Conservation (phyloP, 1,139 yeast species). For the Saccharomycopsis hybrid region DNA sequence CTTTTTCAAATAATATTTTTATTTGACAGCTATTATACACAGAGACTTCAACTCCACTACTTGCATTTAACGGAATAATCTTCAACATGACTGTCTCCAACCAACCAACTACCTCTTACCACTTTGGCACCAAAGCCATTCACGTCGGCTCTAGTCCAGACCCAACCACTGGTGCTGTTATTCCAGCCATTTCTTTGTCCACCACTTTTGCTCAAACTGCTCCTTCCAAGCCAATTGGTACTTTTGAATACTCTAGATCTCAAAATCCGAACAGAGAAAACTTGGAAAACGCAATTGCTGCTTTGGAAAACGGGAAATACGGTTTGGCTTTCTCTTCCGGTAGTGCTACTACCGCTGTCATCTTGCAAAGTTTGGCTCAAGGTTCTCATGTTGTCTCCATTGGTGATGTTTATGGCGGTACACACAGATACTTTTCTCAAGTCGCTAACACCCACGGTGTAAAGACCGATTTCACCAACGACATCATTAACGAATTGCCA, state of each 20-base stretch:
- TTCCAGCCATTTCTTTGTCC: constrained; percentile 76
- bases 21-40: too few relatives aligned
- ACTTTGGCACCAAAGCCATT: constrained; percentile 74
- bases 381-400: constrained; percentile 74
- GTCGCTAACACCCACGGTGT: constrained; percentile 82
- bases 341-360: constrained; percentile 77
- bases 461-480: constrained; percentile 58
- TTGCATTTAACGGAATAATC: too few relatives aligned
- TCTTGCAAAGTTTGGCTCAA: constrained; percentile 66
- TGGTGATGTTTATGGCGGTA: constrained; percentile 91
- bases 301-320: constrained; percentile 69
- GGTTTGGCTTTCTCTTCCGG: constrained; percentile 84
- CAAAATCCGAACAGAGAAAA: constrained; percentile 85
- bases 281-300: constrained; percentile 75
- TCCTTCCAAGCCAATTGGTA: constrained; percentile 74
- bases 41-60: too few relatives aligned
- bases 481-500: constrained; percentile 55
- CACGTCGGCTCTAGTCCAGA: constrained; percentile 80
- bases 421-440: constrained; percentile 84
- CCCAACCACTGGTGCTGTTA: constrained; percentile 77
- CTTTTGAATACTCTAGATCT: constrained; percentile 80
- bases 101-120: constrained; percentile 3
- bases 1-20: too few relatives aligned
- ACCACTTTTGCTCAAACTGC: constrained; percentile 80
- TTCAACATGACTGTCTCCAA: background rate